Evolutionary conservation across 768 basidiomycete species (phyloP), one percentile per base, ranked within the genome.

Genomic region (Auriscalpium vulgare): DNA sequence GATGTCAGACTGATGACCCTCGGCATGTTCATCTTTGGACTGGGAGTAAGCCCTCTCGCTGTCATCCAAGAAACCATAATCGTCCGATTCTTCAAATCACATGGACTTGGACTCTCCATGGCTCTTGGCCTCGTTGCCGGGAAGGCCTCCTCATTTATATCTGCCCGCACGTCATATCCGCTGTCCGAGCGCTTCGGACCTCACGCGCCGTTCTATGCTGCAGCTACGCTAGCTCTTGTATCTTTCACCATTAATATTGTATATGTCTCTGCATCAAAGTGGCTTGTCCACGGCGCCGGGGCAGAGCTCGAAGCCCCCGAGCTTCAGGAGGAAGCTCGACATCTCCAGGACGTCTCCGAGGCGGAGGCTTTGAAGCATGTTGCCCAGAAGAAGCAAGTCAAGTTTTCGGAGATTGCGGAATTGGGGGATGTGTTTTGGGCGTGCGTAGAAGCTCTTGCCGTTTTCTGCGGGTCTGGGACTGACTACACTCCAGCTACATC

Each of bases 51-150:
- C 61, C 91, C 91, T 0, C 73, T 93, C 7, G 83, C 88, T 1
- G 90, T 93, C 8, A 83, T 87, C 1, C 91, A 88, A 71, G 90
- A 92, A 68, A 85, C 85, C 7, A 90, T 91, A 60, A 88, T 92
- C 51, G 85, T 90, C 45, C 84, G 85, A 23, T 88, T 88, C 71
- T 91, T 90, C 74, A 81, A 79, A 59, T 79, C 83, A 0, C 86
- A 84, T 65, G 87, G 87, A 2, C 74, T 91, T 1, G 90, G 87
- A 1, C 73, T 85, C 8, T 86, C 87, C 1, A 81, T 93, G 72
- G 88, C 88, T 0, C 75, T 91, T n/a, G 91, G 90, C 19, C 83
- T 93, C 14, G 78, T 93, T 21, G 85, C 82, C 4, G 91, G 91
- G 37, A 93, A 91, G 68, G 81, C 78, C 10, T 80, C 87, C 0